These are phyloP conservation scores for Aspergillus uvarum DNA, from an alignment of 2,329 filamentous ascomycete genomes.

Conservation along the genomic window DNA sequence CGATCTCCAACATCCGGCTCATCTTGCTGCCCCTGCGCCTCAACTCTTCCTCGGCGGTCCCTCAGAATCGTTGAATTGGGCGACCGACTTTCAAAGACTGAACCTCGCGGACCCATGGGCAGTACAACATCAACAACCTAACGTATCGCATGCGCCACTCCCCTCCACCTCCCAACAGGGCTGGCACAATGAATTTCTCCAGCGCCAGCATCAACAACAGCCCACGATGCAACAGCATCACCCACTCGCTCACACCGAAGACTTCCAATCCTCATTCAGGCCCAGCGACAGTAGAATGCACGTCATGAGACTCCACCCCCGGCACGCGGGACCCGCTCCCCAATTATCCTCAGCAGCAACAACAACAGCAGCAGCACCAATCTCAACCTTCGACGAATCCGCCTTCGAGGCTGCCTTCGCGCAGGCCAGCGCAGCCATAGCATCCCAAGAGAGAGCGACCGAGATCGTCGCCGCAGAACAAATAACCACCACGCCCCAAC, in stretches of 20 bases:
- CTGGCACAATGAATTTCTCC: constrained; percentile 64
- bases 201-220: constrained; percentile 35
- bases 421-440: constrained; percentile 41
- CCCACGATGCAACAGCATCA: constrained; percentile 24
- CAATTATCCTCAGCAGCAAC: constrained; percentile 28
- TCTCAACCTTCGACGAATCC: constrained; percentile 44
- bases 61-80: constrained; percentile 38
- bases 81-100: constrained; percentile 48
- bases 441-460: constrained; percentile 24
- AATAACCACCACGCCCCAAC: too few relatives aligned
- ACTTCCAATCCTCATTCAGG: constrained; percentile 33
- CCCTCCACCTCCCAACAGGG: constrained; percentile 33
- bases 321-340: constrained; percentile 26
- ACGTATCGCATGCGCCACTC: constrained; percentile 40
- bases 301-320: constrained; percentile 21
- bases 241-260: constrained; percentile 4
- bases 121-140: constrained; percentile 51
- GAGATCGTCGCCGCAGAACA: constrained; percentile 6
- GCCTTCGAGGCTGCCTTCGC: constrained; percentile 49
- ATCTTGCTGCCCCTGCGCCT: constrained; percentile 26
- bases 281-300: constrained; percentile 27
- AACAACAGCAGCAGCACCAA: constrained; percentile 26
- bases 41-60: constrained; percentile 27
- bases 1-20: constrained; percentile 38
- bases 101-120: constrained; percentile 41